Conservation (phyloP, 2,329 filamentous ascomycete genomes). For the Fusarium heterosporum region DNA sequence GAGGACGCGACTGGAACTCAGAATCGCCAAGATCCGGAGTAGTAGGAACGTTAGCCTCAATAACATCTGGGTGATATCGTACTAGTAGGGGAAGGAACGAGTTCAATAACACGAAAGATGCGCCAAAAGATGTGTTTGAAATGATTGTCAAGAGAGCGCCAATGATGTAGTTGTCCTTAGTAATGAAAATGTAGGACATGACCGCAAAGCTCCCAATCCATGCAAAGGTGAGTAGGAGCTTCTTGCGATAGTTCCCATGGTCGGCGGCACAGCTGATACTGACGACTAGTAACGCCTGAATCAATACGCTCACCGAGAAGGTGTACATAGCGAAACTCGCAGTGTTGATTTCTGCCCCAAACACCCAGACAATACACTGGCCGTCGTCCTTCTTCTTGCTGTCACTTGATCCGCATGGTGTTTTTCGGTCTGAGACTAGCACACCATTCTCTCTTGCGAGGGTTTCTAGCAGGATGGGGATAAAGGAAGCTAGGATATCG, state of each 20-base stretch:
- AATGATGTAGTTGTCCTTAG: slow-evolving; percentile 79
- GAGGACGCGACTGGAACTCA: slow-evolving; percentile 51
- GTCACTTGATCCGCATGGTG: slow-evolving; percentile 77
- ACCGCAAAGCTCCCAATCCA: slow-evolving; percentile 83
- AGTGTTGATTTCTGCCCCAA: slow-evolving; percentile 91
- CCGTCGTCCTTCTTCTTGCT: slow-evolving; percentile 63
- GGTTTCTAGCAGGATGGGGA: slow-evolving; percentile 94
- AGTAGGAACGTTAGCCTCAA: slow-evolving; percentile 45
- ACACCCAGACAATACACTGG: slow-evolving; percentile 85
- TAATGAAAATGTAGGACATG: slow-evolving; percentile 88
- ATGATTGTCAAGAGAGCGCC: slow-evolving; percentile 88
- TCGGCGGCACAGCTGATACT: slow-evolving; percentile 97
- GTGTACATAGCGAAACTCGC: slow-evolving; percentile 99
- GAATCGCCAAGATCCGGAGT: slow-evolving; percentile 51
- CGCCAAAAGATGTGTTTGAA: slow-evolving; percentile 93
- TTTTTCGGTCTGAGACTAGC: slow-evolving; percentile 79
- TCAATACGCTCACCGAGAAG: slow-evolving; percentile 89
- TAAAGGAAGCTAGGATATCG: slow-evolving; percentile 78
- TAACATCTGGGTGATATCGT: slow-evolving; percentile 76
- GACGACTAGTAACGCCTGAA: slow-evolving; percentile 91
- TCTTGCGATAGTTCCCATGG: slow-evolving; percentile 92
- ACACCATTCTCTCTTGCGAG: slow-evolving; percentile 93
- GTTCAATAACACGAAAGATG: slow-evolving; percentile 94
- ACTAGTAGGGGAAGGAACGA: slow-evolving; percentile 94
- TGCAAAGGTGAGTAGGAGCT: slow-evolving; percentile 85